Evolutionary conservation across 176 grass and related monocot species (phyloP).

Genomic region (Tillandsia fasciculata): DNA sequence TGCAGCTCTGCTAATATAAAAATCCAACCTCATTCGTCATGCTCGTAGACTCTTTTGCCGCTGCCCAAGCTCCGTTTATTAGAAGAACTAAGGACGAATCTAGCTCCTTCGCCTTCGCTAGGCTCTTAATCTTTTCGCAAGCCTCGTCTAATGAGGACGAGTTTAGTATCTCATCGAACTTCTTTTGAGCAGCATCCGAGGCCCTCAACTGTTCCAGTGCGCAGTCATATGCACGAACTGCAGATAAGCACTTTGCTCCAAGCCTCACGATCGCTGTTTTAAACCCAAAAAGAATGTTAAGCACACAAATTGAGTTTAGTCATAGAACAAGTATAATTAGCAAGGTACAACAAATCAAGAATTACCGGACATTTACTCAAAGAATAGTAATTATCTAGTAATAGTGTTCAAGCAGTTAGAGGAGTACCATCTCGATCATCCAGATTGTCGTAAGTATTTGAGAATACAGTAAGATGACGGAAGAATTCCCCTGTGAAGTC

Average conservation of each 20-base stretch:
- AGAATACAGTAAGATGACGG: conserved; percentile 58
- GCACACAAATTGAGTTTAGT: background rate
- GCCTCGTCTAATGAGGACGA: conserved; percentile 72
- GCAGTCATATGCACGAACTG: conserved; percentile 73
- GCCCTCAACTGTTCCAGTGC: conserved; percentile 56
- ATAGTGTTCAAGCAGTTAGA: conserved; percentile 5
- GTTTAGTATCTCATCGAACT: conserved; percentile 87
- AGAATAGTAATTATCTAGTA: background rate
- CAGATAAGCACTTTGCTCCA: conserved; percentile 82
- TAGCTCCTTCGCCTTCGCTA: conserved; percentile 77
- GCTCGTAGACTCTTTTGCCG: conserved; percentile 68
- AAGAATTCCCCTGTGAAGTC: conserved; percentile 83
- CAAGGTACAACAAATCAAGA: background rate
- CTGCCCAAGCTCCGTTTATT: conserved; percentile 78
- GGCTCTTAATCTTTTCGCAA: conserved; percentile 56
- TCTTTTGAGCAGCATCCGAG: conserved; percentile 59
- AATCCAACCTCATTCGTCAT: conserved; percentile 50
- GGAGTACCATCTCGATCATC: conserved; percentile 75
- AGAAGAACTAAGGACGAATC: conserved; percentile 93
- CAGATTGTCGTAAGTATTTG: conserved; percentile 47
- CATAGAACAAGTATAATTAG: background rate
- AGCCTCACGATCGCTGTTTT: conserved; percentile 61
- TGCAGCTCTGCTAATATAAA: background rate
- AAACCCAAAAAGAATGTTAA: conserved; percentile 11
- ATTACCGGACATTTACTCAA: background rate